These are phyloP conservation scores for Fusarium armeniacum DNA, from an alignment of 2,329 filamentous ascomycete genomes.

Conservation along the genomic window DNA sequence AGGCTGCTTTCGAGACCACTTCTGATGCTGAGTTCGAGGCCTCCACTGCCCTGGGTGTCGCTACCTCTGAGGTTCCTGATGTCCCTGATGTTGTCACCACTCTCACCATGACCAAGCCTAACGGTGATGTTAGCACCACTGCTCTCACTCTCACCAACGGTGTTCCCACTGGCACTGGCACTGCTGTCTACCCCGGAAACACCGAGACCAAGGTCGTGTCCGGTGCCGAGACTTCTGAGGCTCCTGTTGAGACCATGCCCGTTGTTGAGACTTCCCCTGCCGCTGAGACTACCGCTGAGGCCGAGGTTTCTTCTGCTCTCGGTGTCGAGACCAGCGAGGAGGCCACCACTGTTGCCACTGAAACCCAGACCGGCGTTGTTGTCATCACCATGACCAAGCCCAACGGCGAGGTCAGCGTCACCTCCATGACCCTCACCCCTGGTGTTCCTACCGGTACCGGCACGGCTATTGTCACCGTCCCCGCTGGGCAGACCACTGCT, in stretches of 20 bases:
- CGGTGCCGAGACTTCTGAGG: constrained; percentile 18
- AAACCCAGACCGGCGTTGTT: constrained; percentile 22
- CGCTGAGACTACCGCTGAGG: not conserved
- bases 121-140: constrained; percentile 33
- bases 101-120: constrained; percentile 42
- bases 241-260: constrained; percentile 15
- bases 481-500: constrained; percentile 22
- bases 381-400: constrained; percentile 40
- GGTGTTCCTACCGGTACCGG: constrained; percentile 37
- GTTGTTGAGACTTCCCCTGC: constrained; percentile 9
- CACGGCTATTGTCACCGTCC: constrained; percentile 23
- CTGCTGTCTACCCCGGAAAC: constrained; percentile 22
- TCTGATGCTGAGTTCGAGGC: constrained; percentile 24
- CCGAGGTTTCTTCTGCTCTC: constrained; percentile 16
- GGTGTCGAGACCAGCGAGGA: constrained; percentile 24
- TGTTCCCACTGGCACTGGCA: constrained; percentile 34
- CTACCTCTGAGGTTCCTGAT: constrained; percentile 33
- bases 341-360: constrained; percentile 16
- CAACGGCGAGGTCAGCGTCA: constrained; percentile 35
- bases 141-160: constrained; percentile 34
- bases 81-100: constrained; percentile 25
- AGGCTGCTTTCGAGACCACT: constrained; percentile 20
- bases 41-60: constrained; percentile 28
- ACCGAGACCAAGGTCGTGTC: constrained; percentile 18
- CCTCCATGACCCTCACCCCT: constrained; percentile 30